These are phyloP conservation scores for Clitopilus passeckerianus DNA, from an alignment of 768 basidiomycete genomes.

Conservation along the genomic window DNA sequence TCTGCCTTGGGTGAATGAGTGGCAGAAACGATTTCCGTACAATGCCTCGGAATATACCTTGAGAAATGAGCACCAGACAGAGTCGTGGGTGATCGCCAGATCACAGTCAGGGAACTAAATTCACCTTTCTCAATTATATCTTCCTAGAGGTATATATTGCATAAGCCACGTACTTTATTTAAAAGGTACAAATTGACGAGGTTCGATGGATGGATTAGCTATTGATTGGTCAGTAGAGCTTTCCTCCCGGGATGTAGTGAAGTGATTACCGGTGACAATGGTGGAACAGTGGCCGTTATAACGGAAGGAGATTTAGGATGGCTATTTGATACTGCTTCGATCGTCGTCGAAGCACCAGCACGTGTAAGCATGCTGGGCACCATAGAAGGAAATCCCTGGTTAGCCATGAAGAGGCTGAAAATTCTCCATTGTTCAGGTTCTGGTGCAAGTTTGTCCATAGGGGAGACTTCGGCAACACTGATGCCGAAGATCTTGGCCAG, in stretches of 20 bases:
- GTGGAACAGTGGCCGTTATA: not conserved
- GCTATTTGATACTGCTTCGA: not conserved
- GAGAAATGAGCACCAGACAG: not conserved
- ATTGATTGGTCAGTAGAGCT: not conserved
- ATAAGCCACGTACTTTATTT: not conserved
- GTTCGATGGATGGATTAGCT: not conserved
- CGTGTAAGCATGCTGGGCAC: not conserved
- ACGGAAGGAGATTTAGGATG: not conserved
- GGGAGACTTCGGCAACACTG: not conserved
- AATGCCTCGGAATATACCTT: not conserved
- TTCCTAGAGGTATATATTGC: not conserved
- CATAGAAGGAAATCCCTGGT: not conserved
- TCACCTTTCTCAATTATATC: not conserved
- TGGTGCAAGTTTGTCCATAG: not conserved
- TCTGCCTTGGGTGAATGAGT: not conserved
- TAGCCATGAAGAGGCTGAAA: not conserved
- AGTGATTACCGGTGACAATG: not conserved
- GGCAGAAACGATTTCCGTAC: not conserved
- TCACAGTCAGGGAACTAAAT: not conserved
- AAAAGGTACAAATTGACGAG: not conserved
- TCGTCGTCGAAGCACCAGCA: not conserved
- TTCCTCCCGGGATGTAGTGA: not conserved
- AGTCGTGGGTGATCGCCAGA: not conserved
- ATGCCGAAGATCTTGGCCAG: not conserved
- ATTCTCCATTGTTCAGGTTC: not conserved